phyloP scores from a whole-genome alignment of 2,329 filamentous ascomycete genomes.

The Thielaviopsis cerberus region DNA sequence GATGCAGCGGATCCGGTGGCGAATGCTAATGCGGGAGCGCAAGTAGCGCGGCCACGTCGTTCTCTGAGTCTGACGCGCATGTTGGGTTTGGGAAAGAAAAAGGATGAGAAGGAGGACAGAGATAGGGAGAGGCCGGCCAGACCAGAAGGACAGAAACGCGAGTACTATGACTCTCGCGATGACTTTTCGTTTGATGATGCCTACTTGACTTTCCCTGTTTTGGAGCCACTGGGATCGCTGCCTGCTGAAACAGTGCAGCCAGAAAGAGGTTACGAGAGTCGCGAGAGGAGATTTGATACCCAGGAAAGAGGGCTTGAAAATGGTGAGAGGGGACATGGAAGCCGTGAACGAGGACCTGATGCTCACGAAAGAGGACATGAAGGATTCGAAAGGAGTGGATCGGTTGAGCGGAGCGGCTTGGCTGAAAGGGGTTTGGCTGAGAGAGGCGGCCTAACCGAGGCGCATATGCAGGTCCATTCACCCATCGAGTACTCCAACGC shows the following conservation, averaged over 20 bases:
- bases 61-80: slow-evolving; percentile 12
- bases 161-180: slow-evolving; percentile 2
- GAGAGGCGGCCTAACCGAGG: slow-evolving; percentile 2
- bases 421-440: too few species aligned
- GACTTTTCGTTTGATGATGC: slow-evolving; percentile 2
- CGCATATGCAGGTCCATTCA: not conserved
- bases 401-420: too few species aligned
- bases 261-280: not conserved
- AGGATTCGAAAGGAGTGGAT: too few species aligned
- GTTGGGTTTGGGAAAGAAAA: slow-evolving; percentile 13
- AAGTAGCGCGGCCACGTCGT: slow-evolving; percentile 8
- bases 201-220: not conserved
- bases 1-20: not conserved
- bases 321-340: not conserved
- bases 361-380: too few species aligned
- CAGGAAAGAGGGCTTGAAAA: not conserved
- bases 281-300: not conserved
- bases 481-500: slow-evolving; percentile 6
- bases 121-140: slow-evolving; percentile 14
- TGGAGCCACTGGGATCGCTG: not conserved
- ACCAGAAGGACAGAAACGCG: not conserved
- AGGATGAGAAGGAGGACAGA: slow-evolving; percentile 21
- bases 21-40: not conserved
- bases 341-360: too few species aligned
- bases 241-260: not conserved